A percentile compares a stretch with the other conserved stretches of the same genome.
Evolutionary conservation across 805 yeast species (phyloP).

Genomic region (Candida chauliodis): DNA sequence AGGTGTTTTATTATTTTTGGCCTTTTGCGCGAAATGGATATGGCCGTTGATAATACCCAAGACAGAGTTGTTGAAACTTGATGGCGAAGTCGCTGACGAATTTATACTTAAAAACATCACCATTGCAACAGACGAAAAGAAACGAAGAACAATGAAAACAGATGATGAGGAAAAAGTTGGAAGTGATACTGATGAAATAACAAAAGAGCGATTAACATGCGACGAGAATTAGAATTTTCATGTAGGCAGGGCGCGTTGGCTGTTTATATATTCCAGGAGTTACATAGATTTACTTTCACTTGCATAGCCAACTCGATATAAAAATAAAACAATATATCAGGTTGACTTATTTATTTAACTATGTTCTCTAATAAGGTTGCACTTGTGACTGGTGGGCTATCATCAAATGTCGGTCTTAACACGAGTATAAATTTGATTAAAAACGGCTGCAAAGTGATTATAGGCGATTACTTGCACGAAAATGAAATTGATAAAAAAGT

Average conservation of each 20-base stretch:
- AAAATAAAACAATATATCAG: background rate
- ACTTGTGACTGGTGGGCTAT: constrained; percentile 17
- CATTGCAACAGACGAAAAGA: constrained; percentile 13
- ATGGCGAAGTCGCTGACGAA: constrained; percentile 61
- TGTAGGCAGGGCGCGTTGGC: no score
- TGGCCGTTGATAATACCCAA: constrained; percentile 62
- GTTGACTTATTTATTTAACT: background rate
- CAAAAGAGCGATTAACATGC: background rate
- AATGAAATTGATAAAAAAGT: constrained; percentile 7
- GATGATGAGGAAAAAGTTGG: constrained; percentile 4
- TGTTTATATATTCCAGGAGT: background rate
- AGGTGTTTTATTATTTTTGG: constrained; percentile 70
- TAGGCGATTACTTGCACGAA: constrained; percentile 12
- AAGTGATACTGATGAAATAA: constrained; percentile 4
- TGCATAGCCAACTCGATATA: background rate
- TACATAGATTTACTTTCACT: background rate
- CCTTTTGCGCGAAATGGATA: constrained; percentile 53
- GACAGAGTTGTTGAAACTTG: constrained; percentile 60
- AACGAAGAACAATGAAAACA: background rate
- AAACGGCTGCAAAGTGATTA: constrained; percentile 16
- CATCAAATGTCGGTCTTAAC: constrained; percentile 17
- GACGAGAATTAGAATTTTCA: constrained; percentile 4
- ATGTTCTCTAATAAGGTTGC: constrained; percentile 12
- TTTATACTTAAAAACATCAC: constrained; percentile 46
- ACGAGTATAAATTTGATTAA: constrained; percentile 14